These are phyloP conservation scores for Nepenthes mirabilis DNA, from an alignment of 148 eudicot genomes.

Conservation along the genomic window DNA sequence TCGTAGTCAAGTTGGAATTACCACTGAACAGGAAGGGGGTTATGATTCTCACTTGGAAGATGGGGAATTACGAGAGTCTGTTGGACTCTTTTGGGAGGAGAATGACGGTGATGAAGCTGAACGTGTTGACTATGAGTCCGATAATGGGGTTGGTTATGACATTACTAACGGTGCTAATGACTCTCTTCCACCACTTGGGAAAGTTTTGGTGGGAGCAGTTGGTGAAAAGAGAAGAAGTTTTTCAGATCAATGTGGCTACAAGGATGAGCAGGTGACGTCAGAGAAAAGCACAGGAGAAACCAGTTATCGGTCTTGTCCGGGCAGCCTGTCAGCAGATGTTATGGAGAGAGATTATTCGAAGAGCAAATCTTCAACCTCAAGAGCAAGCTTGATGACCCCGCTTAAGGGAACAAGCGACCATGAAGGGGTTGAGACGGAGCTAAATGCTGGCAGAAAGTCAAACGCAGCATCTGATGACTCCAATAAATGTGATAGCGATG, in stretches of 20 bases:
- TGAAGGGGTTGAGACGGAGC: slow-evolving; percentile 10
- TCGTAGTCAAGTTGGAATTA: slow-evolving; percentile 9
- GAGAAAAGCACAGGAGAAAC: slow-evolving; percentile 8
- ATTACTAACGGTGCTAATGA: slow-evolving; percentile 24
- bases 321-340: slow-evolving; percentile 7
- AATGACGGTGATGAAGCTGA: slow-evolving; percentile 46
- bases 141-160: slow-evolving; percentile 26
- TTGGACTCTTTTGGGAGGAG: slow-evolving; percentile 25
- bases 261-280: slow-evolving; percentile 2
- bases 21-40: slow-evolving; percentile 19
- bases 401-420: neutral
- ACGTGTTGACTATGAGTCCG: slow-evolving; percentile 46
- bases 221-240: slow-evolving; percentile 7
- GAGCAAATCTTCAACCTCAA: slow-evolving; percentile 9
- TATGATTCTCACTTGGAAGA: slow-evolving; percentile 73
- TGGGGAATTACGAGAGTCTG: slow-evolving; percentile 58
- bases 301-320: slow-evolving; percentile 5
- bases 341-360: slow-evolving; percentile 1
- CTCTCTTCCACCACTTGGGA: slow-evolving; percentile 16
- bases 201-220: slow-evolving; percentile 16
- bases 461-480: slow-evolving; percentile 16
- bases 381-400: slow-evolving; percentile 4
- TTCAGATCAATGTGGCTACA: neutral
- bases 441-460: slow-evolving; percentile 9
- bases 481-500: slow-evolving; percentile 10